Evolutionary conservation across 176 grass and related monocot species (phyloP).

Genomic region (Poa pratensis): DNA sequence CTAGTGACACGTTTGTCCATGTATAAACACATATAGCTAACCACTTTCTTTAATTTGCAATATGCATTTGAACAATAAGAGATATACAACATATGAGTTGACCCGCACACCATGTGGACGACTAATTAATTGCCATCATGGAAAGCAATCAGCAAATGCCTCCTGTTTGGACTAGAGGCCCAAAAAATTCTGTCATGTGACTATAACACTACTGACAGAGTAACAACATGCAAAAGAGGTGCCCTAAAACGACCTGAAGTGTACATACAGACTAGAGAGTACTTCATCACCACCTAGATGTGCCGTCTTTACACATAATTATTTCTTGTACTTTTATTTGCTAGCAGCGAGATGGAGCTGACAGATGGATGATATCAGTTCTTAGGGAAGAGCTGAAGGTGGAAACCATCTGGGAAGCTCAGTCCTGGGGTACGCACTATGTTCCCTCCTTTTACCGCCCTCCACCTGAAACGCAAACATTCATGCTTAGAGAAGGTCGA

Average conservation of each 20-base stretch:
- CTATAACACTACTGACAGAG: not conserved
- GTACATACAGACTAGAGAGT: not conserved
- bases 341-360: constrained; percentile 1
- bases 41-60: constrained; percentile 8
- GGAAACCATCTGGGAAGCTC: constrained; percentile 67
- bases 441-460: constrained; percentile 76
- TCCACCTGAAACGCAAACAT: constrained; percentile 50
- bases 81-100: constrained; percentile 28
- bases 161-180: constrained; percentile 8
- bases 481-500: not conserved
- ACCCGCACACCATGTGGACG: not conserved
- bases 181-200: constrained; percentile 32
- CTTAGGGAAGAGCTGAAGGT: constrained; percentile 74
- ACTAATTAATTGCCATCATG: constrained; percentile 25
- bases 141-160: constrained; percentile 31
- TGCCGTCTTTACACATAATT: constrained; percentile 26
- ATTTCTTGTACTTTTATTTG: constrained; percentile 31
- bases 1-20: no score
- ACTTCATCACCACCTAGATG: constrained; percentile 25
- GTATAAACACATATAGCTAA: no score
- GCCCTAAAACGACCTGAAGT: constrained; percentile 43
- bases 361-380: constrained; percentile 16
- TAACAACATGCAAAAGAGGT: constrained; percentile 9
- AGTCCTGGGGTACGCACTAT: constrained; percentile 73
- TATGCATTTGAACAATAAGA: not conserved